Evolutionary conservation across 192 early-diverging fungal genomes (phyloP).

Genomic region (Globomyces pollinis-pini): DNA sequence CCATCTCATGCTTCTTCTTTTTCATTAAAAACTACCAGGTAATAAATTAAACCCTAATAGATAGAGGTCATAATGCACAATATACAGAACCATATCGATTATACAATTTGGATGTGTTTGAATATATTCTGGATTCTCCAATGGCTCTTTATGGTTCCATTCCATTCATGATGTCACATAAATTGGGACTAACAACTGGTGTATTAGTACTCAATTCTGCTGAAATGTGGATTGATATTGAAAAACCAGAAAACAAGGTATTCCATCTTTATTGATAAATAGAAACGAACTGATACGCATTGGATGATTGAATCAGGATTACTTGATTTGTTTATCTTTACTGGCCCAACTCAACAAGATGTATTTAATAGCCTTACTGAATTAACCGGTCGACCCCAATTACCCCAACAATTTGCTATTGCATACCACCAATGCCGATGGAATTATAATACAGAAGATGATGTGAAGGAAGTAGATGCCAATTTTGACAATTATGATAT

Average conservation of each 20-base stretch:
- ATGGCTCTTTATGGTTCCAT: conserved; percentile 94
- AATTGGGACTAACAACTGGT: conserved; percentile 62
- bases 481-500: conserved; percentile 87
- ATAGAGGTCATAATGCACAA: conserved; percentile 55
- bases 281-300: conserved; percentile 53
- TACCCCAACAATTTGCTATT: conserved; percentile 85
- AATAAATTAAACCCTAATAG: too few relatives aligned
- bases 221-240: conserved; percentile 97
- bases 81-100: conserved; percentile 92
- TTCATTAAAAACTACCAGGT: conserved; percentile 83
- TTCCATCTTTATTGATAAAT: conserved; percentile 19
- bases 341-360: conserved; percentile 60
- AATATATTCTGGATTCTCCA: conserved; percentile 91
- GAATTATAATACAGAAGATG: conserved; percentile 91
- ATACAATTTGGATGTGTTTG: conserved; percentile 98
- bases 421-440: conserved; percentile 72
- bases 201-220: conserved; percentile 90
- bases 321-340: conserved; percentile 81
- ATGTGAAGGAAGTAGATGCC: conserved; percentile 76
- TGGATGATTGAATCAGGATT: conserved; percentile 91
- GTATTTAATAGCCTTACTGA: conserved; percentile 64
- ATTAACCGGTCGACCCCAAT: conserved; percentile 69
- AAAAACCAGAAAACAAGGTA: conserved; percentile 47
- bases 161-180: conserved; percentile 90
- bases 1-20: conserved; percentile 88